Percentiles rank a stretch among this genome's conserved stretches.
These are phyloP conservation scores for Turritis glabra DNA, from an alignment of 345 rosid species.

Conservation along the genomic window DNA sequence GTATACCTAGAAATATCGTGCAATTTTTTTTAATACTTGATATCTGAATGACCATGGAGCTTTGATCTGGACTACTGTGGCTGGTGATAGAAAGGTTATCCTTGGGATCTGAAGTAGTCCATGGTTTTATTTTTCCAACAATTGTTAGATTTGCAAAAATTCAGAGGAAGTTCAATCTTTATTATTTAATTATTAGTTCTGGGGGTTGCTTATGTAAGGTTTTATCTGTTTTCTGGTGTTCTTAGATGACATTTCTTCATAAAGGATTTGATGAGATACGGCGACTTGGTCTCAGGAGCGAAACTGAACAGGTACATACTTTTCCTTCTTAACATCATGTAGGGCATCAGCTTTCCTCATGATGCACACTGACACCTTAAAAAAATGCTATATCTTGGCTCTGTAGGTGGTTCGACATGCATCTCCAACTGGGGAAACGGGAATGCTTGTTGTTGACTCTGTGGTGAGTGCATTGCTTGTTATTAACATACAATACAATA, in stretches of 20 bases:
- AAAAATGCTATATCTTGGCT: constrained; percentile 28
- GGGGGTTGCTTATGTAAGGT: constrained; percentile 20
- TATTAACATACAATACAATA: constrained; percentile 20
- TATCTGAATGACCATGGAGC: too few species aligned
- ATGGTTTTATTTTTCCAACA: constrained; percentile 6
- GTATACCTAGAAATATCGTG: not conserved
- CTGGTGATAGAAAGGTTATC: not conserved
- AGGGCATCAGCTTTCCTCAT: constrained; percentile 6
- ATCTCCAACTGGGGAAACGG: constrained; percentile 79
- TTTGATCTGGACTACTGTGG: constrained; percentile 24
- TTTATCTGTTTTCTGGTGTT: constrained; percentile 25
- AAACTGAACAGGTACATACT: constrained; percentile 78
- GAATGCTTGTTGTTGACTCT: constrained; percentile 95
- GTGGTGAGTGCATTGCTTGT: constrained; percentile 56
- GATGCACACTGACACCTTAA: constrained; percentile 25
- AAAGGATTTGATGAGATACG: constrained; percentile 98
- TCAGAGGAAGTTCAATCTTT: constrained; percentile 7
- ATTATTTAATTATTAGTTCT: not conserved
- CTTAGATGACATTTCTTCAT: constrained; percentile 78
- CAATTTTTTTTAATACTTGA: too few species aligned
- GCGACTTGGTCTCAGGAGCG: constrained; percentile 83
- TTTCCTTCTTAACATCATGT: constrained; percentile 13
- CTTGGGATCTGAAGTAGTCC: constrained; percentile 2
- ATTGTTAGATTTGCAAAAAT: constrained; percentile 15
- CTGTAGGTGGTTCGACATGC: constrained; percentile 79